Evolutionary conservation across 176 grass and related monocot genomes (phyloP), one percentile per base, ranked within the genome.

Genomic region (Phoenix dactylifera): DNA sequence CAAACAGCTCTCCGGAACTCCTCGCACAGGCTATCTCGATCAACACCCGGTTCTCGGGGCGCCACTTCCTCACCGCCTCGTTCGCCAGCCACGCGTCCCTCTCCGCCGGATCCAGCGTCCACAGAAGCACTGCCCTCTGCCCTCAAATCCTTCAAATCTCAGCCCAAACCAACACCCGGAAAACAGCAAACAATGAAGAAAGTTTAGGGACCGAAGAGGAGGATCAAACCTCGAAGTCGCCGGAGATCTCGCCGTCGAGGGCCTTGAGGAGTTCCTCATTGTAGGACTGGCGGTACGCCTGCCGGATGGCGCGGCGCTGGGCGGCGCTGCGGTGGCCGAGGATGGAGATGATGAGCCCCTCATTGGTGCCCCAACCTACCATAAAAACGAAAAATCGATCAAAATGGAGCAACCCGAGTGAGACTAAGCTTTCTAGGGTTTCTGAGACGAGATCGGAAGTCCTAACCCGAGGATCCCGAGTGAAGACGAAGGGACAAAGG

Each of bases 351-450:
- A 97, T 97, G 6, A 97, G 75, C 44, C 57, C 61, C 80, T 97
- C 92, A 62, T 97, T 91, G 10, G 92, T 97, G 64, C 92, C 92
- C 92, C 92, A 97, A 4, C 92, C 86, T 73, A 58, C 49, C 16
- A 23, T 50, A 7, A 52, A 51, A 30, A 24, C 14, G 23, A 59
- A 26, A 17, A 4, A 59, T 58, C 51, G 64, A 58, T 54, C 32
- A 10, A 9, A 35, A 20, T 68, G 18, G 68, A 68, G n/a, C 63
- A 7, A 26, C 4, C 26, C 0, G 26, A 26, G 26, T 26, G 26
- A 26, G 26, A 26, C 2, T 26, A 1, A 3, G 26, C 3, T 3
- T 26, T 26, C 26, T 26, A 26, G 26, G 26, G 26, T 26, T 26
- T 26, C 26, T 26, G 26, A 26, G 26, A 26, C 26, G 3, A 4